Evolutionary conservation across 441 rosid species (phyloP).

Genomic region (Jatropha podagrica): DNA sequence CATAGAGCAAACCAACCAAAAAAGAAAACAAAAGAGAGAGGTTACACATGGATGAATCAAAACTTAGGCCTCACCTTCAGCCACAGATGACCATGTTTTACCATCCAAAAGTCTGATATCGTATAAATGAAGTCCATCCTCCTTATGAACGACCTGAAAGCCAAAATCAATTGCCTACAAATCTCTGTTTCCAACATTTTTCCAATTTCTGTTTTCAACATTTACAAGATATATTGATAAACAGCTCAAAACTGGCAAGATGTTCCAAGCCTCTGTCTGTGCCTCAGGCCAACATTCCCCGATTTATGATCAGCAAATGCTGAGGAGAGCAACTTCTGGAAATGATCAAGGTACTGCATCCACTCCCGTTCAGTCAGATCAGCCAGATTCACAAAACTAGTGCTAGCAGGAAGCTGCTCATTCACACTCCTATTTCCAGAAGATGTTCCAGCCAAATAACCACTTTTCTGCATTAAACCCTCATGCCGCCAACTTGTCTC

Average conservation of each 20-base stretch:
- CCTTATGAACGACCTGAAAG: neutral
- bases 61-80: conserved; percentile 4
- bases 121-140: neutral
- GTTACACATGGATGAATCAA: neutral
- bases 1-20: neutral
- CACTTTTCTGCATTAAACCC: conserved; percentile 40
- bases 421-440: conserved; percentile 75
- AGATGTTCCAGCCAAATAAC: conserved; percentile 44
- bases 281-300: conserved; percentile 54
- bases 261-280: conserved; percentile 83
- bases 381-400: conserved; percentile 70
- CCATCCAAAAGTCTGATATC: neutral
- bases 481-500: conserved; percentile 42
- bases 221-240: neutral
- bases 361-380: conserved; percentile 79
- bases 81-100: neutral
- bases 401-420: conserved; percentile 70
- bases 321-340: conserved; percentile 53
- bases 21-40: neutral
- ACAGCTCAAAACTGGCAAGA: conserved; percentile 77
- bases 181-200: neutral
- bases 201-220: neutral
- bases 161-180: neutral
- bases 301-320: conserved; percentile 60
- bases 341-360: conserved; percentile 58